Percentiles rank a stretch among this genome's conserved stretches.
Conservation (phyloP, 768 basidiomycete genomes). For the Lentinula detonsa region DNA sequence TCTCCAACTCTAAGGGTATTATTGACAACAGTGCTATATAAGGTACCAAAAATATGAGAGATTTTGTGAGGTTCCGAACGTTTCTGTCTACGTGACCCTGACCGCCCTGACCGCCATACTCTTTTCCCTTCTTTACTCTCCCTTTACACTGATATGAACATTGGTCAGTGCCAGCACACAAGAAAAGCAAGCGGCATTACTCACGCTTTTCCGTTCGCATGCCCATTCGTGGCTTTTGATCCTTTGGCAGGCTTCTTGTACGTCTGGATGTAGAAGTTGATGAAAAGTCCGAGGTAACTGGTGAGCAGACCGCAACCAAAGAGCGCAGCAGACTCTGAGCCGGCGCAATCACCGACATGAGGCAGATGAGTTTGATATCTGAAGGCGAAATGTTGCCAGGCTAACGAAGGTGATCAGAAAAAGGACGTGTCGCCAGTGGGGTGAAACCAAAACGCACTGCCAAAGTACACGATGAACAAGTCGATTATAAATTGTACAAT, state of each 20-base stretch:
- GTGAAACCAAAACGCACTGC: conserved; percentile 54
- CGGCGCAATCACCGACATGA: conserved; percentile 77
- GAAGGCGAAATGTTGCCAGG: conserved; percentile 78
- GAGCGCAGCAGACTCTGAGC: conserved; percentile 81
- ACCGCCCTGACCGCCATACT: not conserved
- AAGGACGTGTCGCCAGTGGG: not conserved
- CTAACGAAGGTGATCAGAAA: conserved; percentile 19
- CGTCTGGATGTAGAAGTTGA: conserved; percentile 89
- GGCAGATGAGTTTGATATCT: conserved; percentile 62
- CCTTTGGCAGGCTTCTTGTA: conserved; percentile 57
- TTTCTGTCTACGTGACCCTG: not conserved
- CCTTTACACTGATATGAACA: not conserved
- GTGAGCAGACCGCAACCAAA: conserved; percentile 88
- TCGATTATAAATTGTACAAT: conserved; percentile 96
- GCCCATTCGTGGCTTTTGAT: conserved; percentile 26
- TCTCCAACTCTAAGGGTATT: conserved; percentile 1
- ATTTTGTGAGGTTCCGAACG: not conserved
- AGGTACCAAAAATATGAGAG: not conserved
- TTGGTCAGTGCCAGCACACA: not conserved
- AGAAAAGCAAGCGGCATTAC: conserved; percentile 8
- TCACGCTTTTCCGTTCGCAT: conserved; percentile 30
- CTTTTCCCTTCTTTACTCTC: not conserved
- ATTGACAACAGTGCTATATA: conserved; percentile 3
- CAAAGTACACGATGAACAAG: conserved; percentile 87
- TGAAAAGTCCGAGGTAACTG: conserved; percentile 90